These are phyloP conservation scores for Podospora fimiseda DNA, from an alignment of 495 filamentous ascomycete species.

Conservation along the genomic window DNA sequence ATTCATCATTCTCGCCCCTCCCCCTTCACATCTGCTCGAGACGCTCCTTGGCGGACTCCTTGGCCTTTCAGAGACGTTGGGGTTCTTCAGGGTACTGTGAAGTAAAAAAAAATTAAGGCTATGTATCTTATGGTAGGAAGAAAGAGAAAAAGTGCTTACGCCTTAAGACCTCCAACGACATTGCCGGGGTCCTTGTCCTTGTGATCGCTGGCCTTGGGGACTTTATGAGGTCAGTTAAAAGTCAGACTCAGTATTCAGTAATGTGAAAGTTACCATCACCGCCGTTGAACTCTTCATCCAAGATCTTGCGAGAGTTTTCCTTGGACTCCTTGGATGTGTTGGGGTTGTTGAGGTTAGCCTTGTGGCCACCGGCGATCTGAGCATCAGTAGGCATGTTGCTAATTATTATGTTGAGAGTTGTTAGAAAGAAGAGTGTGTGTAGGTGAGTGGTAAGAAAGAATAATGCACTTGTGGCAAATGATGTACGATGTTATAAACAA, in stretches of 20 bases:
- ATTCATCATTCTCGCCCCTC: not conserved
- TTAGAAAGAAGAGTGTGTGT: not conserved
- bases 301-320: constrained; percentile 34
- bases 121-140: not conserved
- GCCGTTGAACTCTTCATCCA: constrained; percentile 38
- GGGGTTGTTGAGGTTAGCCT: constrained; percentile 45
- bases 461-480: too few relatives aligned
- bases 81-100: constrained; percentile 36
- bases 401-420: not conserved
- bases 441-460: not conserved
- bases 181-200: constrained; percentile 38
- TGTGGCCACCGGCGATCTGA: constrained; percentile 42
- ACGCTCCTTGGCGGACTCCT: constrained; percentile 36
- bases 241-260: not conserved
- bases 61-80: constrained; percentile 38
- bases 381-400: constrained; percentile 28
- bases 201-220: constrained; percentile 19
- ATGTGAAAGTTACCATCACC: constrained; percentile 22
- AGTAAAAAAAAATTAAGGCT: not conserved
- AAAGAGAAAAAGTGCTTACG: constrained; percentile 23
- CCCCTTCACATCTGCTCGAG: constrained; percentile 29
- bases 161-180: constrained; percentile 38
- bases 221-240: constrained; percentile 11
- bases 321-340: constrained; percentile 33
- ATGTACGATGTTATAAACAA: too few relatives aligned